These are phyloP conservation scores for Flaveria floridana DNA, from an alignment of 140 eudicot species.

Conservation along the genomic window DNA sequence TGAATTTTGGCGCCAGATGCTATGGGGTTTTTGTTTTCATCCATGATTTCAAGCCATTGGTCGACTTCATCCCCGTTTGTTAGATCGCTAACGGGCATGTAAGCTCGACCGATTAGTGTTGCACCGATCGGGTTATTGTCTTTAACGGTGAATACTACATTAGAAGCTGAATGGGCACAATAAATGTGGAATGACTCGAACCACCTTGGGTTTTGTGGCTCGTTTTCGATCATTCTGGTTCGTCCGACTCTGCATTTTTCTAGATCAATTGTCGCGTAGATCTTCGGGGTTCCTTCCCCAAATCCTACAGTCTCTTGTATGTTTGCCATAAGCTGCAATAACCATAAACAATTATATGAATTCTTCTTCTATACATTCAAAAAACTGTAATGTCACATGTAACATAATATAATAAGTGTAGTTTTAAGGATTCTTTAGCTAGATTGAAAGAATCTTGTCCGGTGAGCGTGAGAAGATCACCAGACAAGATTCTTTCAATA, in stretches of 20 bases:
- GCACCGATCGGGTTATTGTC: constrained; percentile 71
- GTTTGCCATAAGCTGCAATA: constrained; percentile 51
- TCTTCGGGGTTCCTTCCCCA: constrained; percentile 66
- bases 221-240: constrained; percentile 60
- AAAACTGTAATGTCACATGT: too few species aligned
- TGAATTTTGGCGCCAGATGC: constrained; percentile 64
- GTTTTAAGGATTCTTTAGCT: too few species aligned
- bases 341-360: neutral
- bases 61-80: constrained; percentile 61
- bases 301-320: constrained; percentile 62
- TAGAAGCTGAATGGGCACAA: constrained; percentile 57
- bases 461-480: too few species aligned
- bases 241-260: constrained; percentile 75
- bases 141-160: constrained; percentile 56
- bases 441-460: too few species aligned
- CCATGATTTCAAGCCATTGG: constrained; percentile 65
- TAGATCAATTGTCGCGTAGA: constrained; percentile 64
- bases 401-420: too few species aligned
- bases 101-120: constrained; percentile 62
- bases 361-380: neutral
- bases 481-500: too few species aligned
- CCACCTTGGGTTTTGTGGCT: constrained; percentile 69
- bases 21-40: constrained; percentile 49
- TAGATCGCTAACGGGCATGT: constrained; percentile 54
- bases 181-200: constrained; percentile 70